These are phyloP conservation scores for Zygosaccharomyces bailii DNA, from an alignment of 805 yeast genomes.

Conservation along the genomic window DNA sequence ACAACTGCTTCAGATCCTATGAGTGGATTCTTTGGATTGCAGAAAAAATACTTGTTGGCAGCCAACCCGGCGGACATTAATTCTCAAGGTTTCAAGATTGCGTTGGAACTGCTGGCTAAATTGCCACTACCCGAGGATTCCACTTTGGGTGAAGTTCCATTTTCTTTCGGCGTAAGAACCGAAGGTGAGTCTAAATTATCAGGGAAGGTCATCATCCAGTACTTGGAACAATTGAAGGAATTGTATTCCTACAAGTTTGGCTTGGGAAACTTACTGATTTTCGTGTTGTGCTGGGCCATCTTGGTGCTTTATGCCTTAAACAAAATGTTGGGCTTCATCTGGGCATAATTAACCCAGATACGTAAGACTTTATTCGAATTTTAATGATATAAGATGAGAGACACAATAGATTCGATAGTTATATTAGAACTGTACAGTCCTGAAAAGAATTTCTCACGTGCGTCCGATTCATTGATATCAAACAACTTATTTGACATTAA, in stretches of 20 bases:
- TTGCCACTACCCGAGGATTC: conserved; percentile 40
- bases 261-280: conserved; percentile 36
- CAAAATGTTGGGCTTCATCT: conserved; percentile 24
- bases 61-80: conserved; percentile 38
- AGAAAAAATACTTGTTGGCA: conserved; percentile 40
- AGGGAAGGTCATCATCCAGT: conserved; percentile 48
- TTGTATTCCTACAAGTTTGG: conserved; percentile 47
- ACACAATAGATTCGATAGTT: neutral
- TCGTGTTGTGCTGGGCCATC: conserved; percentile 33
- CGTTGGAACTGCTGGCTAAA: conserved; percentile 47
- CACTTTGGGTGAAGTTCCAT: conserved; percentile 46
- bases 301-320: conserved; percentile 32
- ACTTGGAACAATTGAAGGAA: conserved; percentile 45
- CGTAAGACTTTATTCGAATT: neutral
- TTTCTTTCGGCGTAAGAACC: conserved; percentile 51
- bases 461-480: no score
- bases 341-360: neutral
- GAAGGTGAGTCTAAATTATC: conserved; percentile 52
- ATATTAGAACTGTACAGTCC: neutral
- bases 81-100: conserved; percentile 49
- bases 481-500: no score
- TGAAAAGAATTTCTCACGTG: no score
- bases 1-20: conserved; percentile 52
- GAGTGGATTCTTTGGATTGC: conserved; percentile 52
- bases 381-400: conserved; percentile 1